Base-by-base conservation (phyloP, 768 basidiomycete genomes). In the Phlebiopsis gigantea region DNA sequence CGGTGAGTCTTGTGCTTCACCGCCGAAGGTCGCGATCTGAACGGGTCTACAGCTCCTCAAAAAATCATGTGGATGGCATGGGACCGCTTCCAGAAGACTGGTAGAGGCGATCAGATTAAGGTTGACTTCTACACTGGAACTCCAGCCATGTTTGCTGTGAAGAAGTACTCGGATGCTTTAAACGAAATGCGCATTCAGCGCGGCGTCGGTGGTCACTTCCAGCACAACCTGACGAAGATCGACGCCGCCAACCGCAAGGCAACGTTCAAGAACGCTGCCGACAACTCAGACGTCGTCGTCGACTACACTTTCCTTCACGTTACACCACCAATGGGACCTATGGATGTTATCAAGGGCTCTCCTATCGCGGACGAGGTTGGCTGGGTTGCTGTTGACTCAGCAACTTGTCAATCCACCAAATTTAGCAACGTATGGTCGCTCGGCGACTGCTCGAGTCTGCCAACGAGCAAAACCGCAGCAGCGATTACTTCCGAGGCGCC, bases 21-120 rank as follows among this genome's bases (percentile, higher is more conserved):
- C 21, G 2, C 30, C 26, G 15, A 30, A 42, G 28, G 31, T n/a
- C 64, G 4, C 59, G 42, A 28, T n/a, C 50, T 14, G 44, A 34
- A 21, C 31, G 21, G 31, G 6, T n/a, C 39, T 42, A 21, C 61
- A 90, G 88, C 87, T 15, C 88, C 90, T 19, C 90, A 93, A 67
- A 93, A 95, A 72, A 89, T 94, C 53, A 93, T 96, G 90, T 96
- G 93, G 92, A 92, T 93, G 89, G 89, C 90, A 46, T 93, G 90
- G 90, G 90, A 94, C 67, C 76, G 84, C 47, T 92, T 79, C 68
- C 77, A 79, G 56, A 77, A 70, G 66, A 87, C 88, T 9, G 76
- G 77, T 2, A 79, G 88, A 19, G 68, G 73, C 15, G 75, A 79
- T 48, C 76, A 80, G 47, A 78, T 88, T 62, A 76, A 82, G 50